Conservation (phyloP, 2,329 filamentous ascomycete species). For the Blastomyces percursus region DNA sequence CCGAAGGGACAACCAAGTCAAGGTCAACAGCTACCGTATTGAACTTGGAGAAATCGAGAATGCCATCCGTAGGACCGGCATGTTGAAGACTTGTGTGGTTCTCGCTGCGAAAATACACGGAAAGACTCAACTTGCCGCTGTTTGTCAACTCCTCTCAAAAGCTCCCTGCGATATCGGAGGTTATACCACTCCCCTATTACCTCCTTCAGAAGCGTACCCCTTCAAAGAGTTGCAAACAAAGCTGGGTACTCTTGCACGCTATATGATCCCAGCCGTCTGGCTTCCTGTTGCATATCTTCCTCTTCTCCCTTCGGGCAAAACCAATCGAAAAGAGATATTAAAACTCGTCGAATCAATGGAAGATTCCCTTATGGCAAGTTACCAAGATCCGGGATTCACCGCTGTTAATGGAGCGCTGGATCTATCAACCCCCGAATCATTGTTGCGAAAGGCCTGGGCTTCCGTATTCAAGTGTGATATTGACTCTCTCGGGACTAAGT, state of each 20-base stretch:
- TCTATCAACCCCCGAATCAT: constrained; percentile 36
- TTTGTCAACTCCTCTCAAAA: background rate
- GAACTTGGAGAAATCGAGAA: constrained; percentile 47
- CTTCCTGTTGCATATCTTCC: constrained; percentile 1
- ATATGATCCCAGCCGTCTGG: constrained; percentile 4
- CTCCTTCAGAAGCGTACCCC: constrained; percentile 28
- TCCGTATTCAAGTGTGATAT: background rate
- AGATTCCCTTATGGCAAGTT: constrained; percentile 11
- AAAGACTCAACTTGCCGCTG: background rate
- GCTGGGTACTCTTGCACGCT: constrained; percentile 27
- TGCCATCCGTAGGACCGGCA: constrained; percentile 43
- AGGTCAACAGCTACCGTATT: constrained; percentile 50
- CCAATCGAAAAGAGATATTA: background rate
- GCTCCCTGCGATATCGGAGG: background rate
- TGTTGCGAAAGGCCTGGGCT: constrained; percentile 39
- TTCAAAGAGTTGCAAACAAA: constrained; percentile 37
- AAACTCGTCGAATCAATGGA: background rate
- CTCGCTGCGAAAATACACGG: background rate
- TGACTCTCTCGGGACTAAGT: background rate
- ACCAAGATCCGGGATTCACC: background rate
- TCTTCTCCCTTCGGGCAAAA: constrained; percentile 5
- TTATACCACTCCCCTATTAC: background rate
- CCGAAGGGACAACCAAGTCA: constrained; percentile 38
- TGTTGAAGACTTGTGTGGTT: background rate
- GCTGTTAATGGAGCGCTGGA: constrained; percentile 37